Evolutionary conservation across 345 rosid genomes (phyloP), one percentile per base, ranked within the genome.

Genomic region (Pistacia integerrima): DNA sequence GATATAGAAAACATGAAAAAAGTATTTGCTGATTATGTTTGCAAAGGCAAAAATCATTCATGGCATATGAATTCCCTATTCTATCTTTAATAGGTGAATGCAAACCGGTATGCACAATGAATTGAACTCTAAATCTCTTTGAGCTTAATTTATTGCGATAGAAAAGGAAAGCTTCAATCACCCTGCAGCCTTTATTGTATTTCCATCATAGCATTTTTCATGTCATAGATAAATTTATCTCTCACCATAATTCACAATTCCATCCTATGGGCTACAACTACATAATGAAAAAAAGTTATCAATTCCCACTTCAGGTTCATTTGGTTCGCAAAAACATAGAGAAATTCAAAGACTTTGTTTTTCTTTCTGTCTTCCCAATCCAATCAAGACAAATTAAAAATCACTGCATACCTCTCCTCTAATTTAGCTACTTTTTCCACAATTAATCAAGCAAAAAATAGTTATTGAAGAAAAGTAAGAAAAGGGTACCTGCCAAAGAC

Each of bases 401-500:
- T 14, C 55, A 51, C 55, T 51, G 55, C 55, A 51, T 11, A 17
- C 17, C 4, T 51, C 55, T 11, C 4, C 55, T 12, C 55, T 2
- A 51, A 12, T 51, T 41, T 41, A 41, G 46, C 46, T 5, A 41
- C 6, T 41, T 30, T 30, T 30, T 41, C 46, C 6, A 41, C 46
- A 41, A 41, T 41, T 41, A 41, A 46, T 12, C n/a, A 67, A 5
- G 36, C 71, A 6, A 48, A 22, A n/a, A 46, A 22, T 17, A 67
- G 1, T 13, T 52, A n/a, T 14, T 20, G 18, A 46, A 16, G 14
- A 41, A 11, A 44, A 41, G 11, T 20, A 20, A 13, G 20, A 46
- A 12, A 3, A 63, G 80, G 61, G 65, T 74, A 94, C 99, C 94
- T 93, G 88, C 97, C 98, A 95, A 25, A 93, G 86, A 74, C 97